Percentiles rank a stretch among this genome's conserved stretches.
Evolutionary conservation across 495 filamentous ascomycete genomes (phyloP).

Genomic region (Penicillium odoratum): DNA sequence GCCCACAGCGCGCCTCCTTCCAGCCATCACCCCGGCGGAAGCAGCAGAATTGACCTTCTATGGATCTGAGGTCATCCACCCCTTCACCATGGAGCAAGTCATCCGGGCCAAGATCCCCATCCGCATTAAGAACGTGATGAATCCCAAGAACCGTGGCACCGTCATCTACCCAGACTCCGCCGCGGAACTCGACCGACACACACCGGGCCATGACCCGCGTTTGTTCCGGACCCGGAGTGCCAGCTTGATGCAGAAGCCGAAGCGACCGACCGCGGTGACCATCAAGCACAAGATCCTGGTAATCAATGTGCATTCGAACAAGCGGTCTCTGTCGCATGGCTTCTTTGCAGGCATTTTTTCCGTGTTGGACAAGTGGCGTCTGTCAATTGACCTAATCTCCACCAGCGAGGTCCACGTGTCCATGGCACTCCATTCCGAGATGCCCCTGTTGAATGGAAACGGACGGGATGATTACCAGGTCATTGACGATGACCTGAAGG

Average conservation of each 20-base stretch:
- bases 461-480: slow-evolving; percentile 64
- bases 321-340: slow-evolving; percentile 80
- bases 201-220: slow-evolving; percentile 45
- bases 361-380: slow-evolving; percentile 73
- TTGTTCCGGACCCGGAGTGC: slow-evolving; percentile 50
- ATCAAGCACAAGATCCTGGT: slow-evolving; percentile 92
- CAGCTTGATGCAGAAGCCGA: slow-evolving; percentile 52
- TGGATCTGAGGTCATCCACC: slow-evolving; percentile 94
- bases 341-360: slow-evolving; percentile 91
- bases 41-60: slow-evolving; percentile 92
- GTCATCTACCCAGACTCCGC: slow-evolving; percentile 65
- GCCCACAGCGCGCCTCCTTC: slow-evolving; percentile 73
- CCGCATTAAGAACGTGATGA: slow-evolving; percentile 98
- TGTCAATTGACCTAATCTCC: slow-evolving; percentile 91
- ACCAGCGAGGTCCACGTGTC: slow-evolving; percentile 94
- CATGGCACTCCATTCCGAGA: slow-evolving; percentile 81
- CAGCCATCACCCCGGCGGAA: slow-evolving; percentile 80
- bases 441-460: slow-evolving; percentile 51
- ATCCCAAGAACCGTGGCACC: slow-evolving; percentile 83
- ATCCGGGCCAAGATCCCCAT: slow-evolving; percentile 90
- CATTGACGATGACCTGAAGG: slow-evolving; percentile 62
- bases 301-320: slow-evolving; percentile 93
- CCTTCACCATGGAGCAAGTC: slow-evolving; percentile 97
- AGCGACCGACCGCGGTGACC: slow-evolving; percentile 88
- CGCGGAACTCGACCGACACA: slow-evolving; percentile 47